Evolutionary conservation across 2,329 filamentous ascomycete genomes (phyloP).

Genomic region (Cercospora beticola): DNA sequence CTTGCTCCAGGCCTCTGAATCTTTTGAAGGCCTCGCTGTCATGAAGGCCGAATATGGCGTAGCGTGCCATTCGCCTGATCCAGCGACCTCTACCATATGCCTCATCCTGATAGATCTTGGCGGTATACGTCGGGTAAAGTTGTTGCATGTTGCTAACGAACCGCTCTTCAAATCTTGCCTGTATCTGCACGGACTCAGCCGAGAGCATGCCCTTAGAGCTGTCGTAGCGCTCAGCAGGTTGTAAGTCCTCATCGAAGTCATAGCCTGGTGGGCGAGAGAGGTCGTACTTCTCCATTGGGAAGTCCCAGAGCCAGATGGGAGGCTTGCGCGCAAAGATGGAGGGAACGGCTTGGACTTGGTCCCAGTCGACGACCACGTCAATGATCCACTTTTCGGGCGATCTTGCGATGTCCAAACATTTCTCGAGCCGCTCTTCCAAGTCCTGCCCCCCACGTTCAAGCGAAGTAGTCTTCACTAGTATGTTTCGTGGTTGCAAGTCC

Average conservation of each 20-base stretch:
- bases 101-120: not conserved
- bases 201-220: not conserved
- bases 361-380: not conserved
- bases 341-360: not conserved
- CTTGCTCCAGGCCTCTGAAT: not conserved
- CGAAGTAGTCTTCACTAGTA: not conserved
- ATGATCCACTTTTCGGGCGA: not conserved
- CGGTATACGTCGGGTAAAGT: not conserved
- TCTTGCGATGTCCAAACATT: not conserved
- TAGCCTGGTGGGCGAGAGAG: not conserved
- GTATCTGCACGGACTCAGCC: not conserved
- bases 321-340: not conserved
- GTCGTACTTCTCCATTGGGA: too few species aligned
- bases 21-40: not conserved
- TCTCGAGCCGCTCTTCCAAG: not conserved
- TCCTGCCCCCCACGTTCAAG: not conserved
- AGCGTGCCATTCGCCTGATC: not conserved
- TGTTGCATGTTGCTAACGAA: not conserved
- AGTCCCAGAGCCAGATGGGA: not conserved
- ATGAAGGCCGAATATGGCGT: not conserved
- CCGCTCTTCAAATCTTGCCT: not conserved
- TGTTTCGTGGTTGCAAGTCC: not conserved
- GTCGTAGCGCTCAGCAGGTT: not conserved
- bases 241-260: not conserved
- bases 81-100: not conserved